Evolutionary conservation across 2,329 filamentous ascomycete genomes (phyloP).

Genomic region (Trichoderma semiorbis): DNA sequence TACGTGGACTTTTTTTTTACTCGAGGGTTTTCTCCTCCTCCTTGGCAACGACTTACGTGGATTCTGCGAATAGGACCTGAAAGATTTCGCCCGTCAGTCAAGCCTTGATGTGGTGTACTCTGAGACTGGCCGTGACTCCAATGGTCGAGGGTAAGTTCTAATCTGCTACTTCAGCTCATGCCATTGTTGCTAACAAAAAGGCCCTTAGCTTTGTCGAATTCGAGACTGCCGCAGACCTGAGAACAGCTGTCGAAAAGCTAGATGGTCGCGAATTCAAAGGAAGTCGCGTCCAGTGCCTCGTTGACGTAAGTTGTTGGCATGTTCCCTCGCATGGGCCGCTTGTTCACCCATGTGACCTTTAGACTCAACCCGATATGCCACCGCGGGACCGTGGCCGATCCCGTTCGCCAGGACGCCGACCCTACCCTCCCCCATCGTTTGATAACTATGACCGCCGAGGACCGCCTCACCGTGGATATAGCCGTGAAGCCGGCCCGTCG

Average conservation of each 20-base stretch:
- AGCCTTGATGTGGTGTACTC: constrained; percentile 97
- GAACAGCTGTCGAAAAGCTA: constrained; percentile 90
- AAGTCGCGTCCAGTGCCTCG: constrained; percentile 75
- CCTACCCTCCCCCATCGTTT: constrained; percentile 59
- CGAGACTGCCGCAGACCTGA: constrained; percentile 85
- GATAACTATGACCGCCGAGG: constrained; percentile 85
- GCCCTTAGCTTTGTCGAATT: constrained; percentile 86
- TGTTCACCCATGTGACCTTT: constrained; percentile 2
- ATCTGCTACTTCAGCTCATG: background rate
- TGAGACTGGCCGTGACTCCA: constrained; percentile 87
- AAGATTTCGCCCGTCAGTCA: constrained; percentile 97
- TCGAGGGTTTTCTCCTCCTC: constrained; percentile 34
- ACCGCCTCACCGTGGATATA: constrained; percentile 73
- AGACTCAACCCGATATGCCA: constrained; percentile 78
- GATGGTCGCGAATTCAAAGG: constrained; percentile 93
- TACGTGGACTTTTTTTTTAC: constrained; percentile 29
- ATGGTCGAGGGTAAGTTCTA: constrained; percentile 78
- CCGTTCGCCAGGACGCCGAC: constrained; percentile 65
- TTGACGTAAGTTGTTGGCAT: constrained; percentile 67
- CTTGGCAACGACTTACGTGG: constrained; percentile 75
- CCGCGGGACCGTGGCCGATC: constrained; percentile 68
- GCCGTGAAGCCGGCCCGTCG: constrained; percentile 58
- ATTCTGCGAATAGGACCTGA: constrained; percentile 88
- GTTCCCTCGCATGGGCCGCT: background rate
- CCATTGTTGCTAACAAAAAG: constrained; percentile 19